A percentile compares a stretch with the other conserved stretches of the same genome.
These are phyloP conservation scores for Suillus clintonianus DNA, from an alignment of 768 basidiomycete genomes.

Conservation along the genomic window DNA sequence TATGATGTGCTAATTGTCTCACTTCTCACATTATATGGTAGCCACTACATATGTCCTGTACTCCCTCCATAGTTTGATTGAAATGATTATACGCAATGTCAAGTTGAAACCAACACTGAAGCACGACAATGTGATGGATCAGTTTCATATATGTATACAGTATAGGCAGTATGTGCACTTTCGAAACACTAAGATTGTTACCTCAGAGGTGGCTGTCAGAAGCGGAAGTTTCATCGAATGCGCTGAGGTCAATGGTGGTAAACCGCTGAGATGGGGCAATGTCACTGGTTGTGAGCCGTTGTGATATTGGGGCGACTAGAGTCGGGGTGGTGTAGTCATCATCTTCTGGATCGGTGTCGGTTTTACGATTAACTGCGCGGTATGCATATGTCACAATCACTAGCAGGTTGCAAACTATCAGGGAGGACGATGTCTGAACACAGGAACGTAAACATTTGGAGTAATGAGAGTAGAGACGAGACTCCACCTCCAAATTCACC, in stretches of 20 bases:
- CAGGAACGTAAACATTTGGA: background rate
- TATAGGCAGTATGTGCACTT: background rate
- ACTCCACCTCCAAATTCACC: constrained; percentile 1
- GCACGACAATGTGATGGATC: background rate
- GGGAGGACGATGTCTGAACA: background rate
- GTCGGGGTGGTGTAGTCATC: constrained; percentile 9
- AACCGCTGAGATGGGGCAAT: background rate
- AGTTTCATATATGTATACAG: background rate
- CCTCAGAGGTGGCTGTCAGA: background rate
- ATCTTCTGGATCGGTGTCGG: background rate
- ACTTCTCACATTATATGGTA: background rate
- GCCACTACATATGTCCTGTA: background rate
- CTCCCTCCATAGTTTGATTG: background rate
- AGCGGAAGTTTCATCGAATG: background rate
- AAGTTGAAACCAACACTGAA: background rate
- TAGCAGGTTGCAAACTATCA: constrained; percentile 15
- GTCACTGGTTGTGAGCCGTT: constrained; percentile 25
- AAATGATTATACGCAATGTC: background rate
- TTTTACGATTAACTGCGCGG: background rate
- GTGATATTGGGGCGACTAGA: background rate
- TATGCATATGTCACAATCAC: constrained; percentile 6
- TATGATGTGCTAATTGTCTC: background rate
- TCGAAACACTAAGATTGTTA: background rate
- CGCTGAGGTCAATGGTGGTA: background rate
- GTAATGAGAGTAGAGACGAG: background rate